A percentile compares a stretch with the other conserved stretches of the same genome.
Evolutionary conservation across 169 alveolate species (phyloP).

Genomic region (Neospora caninum): DNA sequence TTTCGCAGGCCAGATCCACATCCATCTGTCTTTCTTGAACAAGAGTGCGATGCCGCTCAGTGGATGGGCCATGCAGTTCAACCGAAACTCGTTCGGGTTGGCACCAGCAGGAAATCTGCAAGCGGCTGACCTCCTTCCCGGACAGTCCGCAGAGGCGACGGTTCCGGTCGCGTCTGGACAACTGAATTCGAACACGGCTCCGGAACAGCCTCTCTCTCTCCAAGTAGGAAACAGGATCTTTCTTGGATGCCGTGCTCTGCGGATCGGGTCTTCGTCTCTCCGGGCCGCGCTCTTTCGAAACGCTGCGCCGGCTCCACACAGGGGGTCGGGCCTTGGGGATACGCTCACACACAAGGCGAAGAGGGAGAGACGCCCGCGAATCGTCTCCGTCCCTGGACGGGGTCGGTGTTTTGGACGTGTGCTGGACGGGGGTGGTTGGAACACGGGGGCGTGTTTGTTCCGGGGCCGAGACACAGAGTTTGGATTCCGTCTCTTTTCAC

Average conservation of each 20-base stretch:
- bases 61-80: conserved; percentile 55
- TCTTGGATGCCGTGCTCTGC: not conserved
- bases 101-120: conserved; percentile 32
- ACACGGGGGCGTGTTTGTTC: too few species aligned
- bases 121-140: conserved; percentile 24
- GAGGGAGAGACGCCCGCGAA: too few species aligned
- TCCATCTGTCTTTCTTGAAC: conserved; percentile 17
- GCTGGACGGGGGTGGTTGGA: too few species aligned
- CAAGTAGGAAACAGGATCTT: conserved; percentile 53
- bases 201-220: conserved; percentile 70
- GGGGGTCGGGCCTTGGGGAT: too few species aligned
- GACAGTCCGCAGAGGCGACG: conserved; percentile 45
- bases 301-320: too few species aligned
- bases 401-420: too few species aligned
- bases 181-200: conserved; percentile 74
- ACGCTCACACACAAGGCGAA: too few species aligned
- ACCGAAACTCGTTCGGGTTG: conserved; percentile 56
- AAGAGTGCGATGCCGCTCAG: not conserved
- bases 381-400: too few species aligned
- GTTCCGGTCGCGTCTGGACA: conserved; percentile 67
- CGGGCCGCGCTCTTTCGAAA: too few species aligned
- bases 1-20: conserved; percentile 14
- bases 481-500: not conserved
- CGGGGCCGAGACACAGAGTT: too few species aligned
- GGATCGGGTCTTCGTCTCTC: not conserved